Evolutionary conservation across 306 rosid species (phyloP), one percentile per base, ranked within the genome.

Genomic region (Rosa persica): DNA sequence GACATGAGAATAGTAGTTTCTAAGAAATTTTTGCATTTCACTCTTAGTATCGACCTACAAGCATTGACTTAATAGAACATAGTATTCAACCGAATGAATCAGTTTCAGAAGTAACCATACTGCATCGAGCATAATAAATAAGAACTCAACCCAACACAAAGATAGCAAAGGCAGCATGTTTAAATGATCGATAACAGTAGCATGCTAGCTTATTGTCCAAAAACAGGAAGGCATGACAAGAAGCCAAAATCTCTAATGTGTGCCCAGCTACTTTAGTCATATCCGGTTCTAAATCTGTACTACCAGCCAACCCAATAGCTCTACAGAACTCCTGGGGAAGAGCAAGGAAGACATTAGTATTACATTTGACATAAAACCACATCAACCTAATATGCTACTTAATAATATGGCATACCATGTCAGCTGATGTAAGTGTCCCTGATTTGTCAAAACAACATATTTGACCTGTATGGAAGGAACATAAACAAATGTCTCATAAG

Each of bases 371-470:
- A 38, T 70, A 16, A 77, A 64, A 43, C 42, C 40, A 78, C 69
- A 75, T 65, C 52, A 78, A 69, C 68, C 51, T 40, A 20, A 46
- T 22, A 75, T 4, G 38, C 60, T 67, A 23, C 40, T 58, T 25
- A 60, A 39, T 77, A 76, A 52, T 39, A 76, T 43, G 78, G 47
- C 86, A 73, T 91, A 95, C 99, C 99, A 95, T 95, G 88, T 95
- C 99, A 80, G 93, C 99, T 62, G 99, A 95, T 51, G 99, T 95
- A 78, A 95, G 92, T 25, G 99, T 95, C 87, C 99, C 99, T 65
- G 99, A 93, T 91, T 95, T 95, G 91, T 95, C 99, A 48, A 95
- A 95, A 87, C 99, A 95, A 76, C 99, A 95, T 79, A 95, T 93
- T 95, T 98, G 84, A 95, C 99, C 99, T 95, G 85, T 69, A 84